These are phyloP conservation scores for Kwoniella sp. DNA, from an alignment of 768 basidiomycete genomes.

Conservation along the genomic window DNA sequence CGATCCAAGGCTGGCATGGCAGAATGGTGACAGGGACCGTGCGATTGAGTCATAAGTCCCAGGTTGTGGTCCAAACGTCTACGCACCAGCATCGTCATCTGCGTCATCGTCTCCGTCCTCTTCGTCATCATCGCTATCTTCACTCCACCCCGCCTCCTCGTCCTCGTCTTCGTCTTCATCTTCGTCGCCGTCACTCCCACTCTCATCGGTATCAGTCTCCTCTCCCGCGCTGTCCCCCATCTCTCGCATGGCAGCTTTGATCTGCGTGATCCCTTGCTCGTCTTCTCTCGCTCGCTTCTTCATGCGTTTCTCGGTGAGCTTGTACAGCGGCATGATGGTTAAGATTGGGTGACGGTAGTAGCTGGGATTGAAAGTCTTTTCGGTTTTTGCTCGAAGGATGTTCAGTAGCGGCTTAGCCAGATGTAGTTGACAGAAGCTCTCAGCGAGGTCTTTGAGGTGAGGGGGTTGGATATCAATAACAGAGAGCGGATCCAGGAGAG, in stretches of 20 bases:
- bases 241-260: conserved; percentile 30
- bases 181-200: conserved; percentile 20
- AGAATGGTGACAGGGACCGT: not conserved
- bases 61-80: too few species aligned
- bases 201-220: conserved; percentile 10
- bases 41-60: too few species aligned
- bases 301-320: conserved; percentile 40
- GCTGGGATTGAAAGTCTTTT: too few species aligned
- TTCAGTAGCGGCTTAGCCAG: too few species aligned
- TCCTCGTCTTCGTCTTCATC: conserved; percentile 20
- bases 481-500: too few species aligned
- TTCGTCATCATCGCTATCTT: conserved; percentile 20
- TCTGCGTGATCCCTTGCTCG: conserved; percentile 32
- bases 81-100: conserved; percentile 22
- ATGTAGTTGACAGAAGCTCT: too few species aligned
- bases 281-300: conserved; percentile 41
- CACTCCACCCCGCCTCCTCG: conserved; percentile 18
- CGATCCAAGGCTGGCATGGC: not conserved
- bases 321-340: conserved; percentile 45
- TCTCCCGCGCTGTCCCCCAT: conserved; percentile 20
- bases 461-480: too few species aligned
- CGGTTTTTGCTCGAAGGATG: too few species aligned
- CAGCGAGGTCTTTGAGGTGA: too few species aligned
- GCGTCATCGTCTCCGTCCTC: conserved; percentile 11
- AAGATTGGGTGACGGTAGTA: not conserved